Conservation (phyloP, 331 rosid genomes). For the Quercus lobata region DNA sequence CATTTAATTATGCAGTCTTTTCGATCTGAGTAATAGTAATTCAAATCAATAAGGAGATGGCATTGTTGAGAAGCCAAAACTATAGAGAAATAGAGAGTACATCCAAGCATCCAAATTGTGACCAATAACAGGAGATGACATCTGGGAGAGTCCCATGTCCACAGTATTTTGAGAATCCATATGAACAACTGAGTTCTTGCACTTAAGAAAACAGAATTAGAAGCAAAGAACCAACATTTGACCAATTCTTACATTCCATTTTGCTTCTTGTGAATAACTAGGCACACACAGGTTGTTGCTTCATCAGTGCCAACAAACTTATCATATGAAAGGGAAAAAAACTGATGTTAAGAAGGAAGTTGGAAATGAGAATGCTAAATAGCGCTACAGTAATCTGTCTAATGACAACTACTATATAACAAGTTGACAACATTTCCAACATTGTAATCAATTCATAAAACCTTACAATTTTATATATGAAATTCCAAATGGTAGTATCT, state of each 20-base stretch:
- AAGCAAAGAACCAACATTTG: not conserved
- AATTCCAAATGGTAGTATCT: too few species aligned
- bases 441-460: not conserved
- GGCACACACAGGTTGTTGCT: constrained; percentile 89
- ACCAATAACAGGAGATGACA: constrained; percentile 55
- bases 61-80: too few species aligned
- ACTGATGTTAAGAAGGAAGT: not conserved
- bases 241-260: constrained; percentile 63
- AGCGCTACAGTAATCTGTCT: not conserved
- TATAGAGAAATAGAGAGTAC: too few species aligned
- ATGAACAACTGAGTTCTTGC: constrained; percentile 74
- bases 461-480: not conserved
- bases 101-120: constrained; percentile 1
- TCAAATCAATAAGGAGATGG: too few species aligned
- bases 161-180: constrained; percentile 71
- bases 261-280: constrained; percentile 56
- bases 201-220: not conserved
- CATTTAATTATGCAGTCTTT: too few species aligned
- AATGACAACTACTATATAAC: not conserved
- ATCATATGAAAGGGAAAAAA: constrained; percentile 2
- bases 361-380: not conserved
- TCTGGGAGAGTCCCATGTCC: constrained; percentile 55
- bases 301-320: constrained; percentile 92
- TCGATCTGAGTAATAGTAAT: too few species aligned
- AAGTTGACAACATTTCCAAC: not conserved